Evolutionary conservation across 192 early-diverging fungal species (phyloP), one percentile per base, ranked within the genome.

Genomic region (Chytriomyces confervae): DNA sequence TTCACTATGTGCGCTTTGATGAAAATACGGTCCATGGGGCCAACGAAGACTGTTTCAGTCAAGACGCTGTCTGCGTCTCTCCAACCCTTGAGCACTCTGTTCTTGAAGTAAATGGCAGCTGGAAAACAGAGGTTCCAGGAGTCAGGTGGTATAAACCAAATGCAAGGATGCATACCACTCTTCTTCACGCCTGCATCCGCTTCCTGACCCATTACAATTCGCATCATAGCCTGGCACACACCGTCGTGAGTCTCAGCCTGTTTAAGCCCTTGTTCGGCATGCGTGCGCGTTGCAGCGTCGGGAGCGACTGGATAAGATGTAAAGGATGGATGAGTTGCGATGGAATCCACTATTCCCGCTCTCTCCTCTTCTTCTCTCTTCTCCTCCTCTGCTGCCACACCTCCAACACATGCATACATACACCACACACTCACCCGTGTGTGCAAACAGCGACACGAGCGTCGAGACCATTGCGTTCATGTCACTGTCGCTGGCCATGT

Each of bases 31-130:
- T 98, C 96, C 61, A 75, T 8, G 16, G 70, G 71, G 8, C 71
- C 86, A 20, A 92, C 92, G 46, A 81, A 84, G 72, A 93, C 91
- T 16, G 81, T 50, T 57, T 78, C 51, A 51, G 49, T 86, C 7
- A 77, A 68, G 62, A 83, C 50, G 47, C 61, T 18, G 51, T 81
- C 74, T 62, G 73, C 48, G 62, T 83, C 48, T 61, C 87, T 79
- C 95, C 95, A 97, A 18, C 89, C 88, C 69, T 87, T 88, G 44
- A 83, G 81, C 48, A 95, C 80, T 7, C 91, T 85, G 84, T 97
- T 97, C 79, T 97, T 97, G 83, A 97, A 95, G 88, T 93, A 96
- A 77, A 97, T 93, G 9, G 94, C 86, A 51, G 84, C 87, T 85
- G 79, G n/a, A 20, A 60, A 44, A 18, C 36, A 50, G 49, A 23